phyloP scores from a whole-genome alignment of 495 filamentous ascomycete genomes.

The Usnea hakonensis region DNA sequence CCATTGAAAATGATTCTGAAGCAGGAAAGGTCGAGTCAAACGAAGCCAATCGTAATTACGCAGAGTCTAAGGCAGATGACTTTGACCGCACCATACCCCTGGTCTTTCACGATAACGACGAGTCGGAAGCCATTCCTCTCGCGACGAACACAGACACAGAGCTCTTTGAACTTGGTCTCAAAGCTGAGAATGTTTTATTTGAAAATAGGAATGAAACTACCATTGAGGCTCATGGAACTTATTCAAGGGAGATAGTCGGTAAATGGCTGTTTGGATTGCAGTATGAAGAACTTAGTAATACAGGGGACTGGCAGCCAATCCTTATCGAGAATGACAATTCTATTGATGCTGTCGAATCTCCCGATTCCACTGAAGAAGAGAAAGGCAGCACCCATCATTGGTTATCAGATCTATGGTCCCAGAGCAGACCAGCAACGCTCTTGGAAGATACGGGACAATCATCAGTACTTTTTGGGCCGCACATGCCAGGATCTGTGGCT shows the following conservation, averaged over 20 bases:
- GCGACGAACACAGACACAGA: background rate
- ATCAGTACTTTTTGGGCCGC: no score
- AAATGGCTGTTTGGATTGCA: background rate
- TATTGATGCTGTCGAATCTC: no score
- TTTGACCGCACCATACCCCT: slow-evolving; percentile 20
- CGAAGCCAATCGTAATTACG: background rate
- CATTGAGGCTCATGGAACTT: background rate
- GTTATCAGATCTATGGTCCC: no score
- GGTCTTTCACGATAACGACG: background rate
- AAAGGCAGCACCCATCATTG: no score
- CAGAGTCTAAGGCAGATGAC: slow-evolving; percentile 4
- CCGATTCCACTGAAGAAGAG: no score
- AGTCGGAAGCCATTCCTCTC: background rate
- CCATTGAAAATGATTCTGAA: background rate
- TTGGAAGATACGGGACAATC: no score
- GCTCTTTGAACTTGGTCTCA: background rate
- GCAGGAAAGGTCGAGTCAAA: background rate
- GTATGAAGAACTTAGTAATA: no score
- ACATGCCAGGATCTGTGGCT: no score
- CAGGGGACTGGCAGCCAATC: no score
- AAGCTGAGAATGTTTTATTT: background rate
- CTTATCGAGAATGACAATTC: no score
- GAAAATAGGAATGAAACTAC: background rate
- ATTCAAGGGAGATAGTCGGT: background rate
- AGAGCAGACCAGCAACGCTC: no score